Evolutionary conservation across 2,329 filamentous ascomycete genomes (phyloP).

Genomic region (Cladosporium cucumerinum): DNA sequence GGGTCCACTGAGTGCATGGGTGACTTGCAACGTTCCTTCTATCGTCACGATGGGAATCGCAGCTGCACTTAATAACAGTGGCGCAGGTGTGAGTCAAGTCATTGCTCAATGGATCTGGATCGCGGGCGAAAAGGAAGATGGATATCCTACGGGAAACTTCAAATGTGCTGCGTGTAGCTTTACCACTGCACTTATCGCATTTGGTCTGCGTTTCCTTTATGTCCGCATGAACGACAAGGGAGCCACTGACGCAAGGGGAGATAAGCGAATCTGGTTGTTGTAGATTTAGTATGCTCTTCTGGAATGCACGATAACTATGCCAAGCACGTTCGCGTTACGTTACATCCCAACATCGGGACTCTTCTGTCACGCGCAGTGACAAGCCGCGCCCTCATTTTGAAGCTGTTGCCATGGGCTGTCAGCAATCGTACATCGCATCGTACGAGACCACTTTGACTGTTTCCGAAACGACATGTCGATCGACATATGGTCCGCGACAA

Average conservation of each 20-base stretch:
- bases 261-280: constrained; percentile 27
- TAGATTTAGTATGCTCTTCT: constrained; percentile 7
- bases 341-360: neutral
- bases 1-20: constrained; percentile 38
- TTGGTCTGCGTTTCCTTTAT: constrained; percentile 30
- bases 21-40: constrained; percentile 40
- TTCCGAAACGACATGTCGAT: neutral
- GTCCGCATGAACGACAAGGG: constrained; percentile 29
- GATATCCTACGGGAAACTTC: constrained; percentile 42
- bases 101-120: constrained; percentile 44
- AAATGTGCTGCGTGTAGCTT: constrained; percentile 41
- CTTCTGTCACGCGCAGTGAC: neutral
- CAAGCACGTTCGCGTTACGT: neutral
- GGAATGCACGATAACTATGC: neutral
- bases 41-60: constrained; percentile 38
- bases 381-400: neutral
- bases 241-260: constrained; percentile 24
- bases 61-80: constrained; percentile 39
- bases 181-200: constrained; percentile 27
- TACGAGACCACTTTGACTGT: neutral
- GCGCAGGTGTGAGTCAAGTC: constrained; percentile 39
- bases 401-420: neutral
- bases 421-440: neutral
- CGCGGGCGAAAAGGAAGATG: constrained; percentile 27
- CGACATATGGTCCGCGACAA: neutral